Conservation (phyloP, 176 grass and related monocot genomes). For the Oryza australiensis region DNA sequence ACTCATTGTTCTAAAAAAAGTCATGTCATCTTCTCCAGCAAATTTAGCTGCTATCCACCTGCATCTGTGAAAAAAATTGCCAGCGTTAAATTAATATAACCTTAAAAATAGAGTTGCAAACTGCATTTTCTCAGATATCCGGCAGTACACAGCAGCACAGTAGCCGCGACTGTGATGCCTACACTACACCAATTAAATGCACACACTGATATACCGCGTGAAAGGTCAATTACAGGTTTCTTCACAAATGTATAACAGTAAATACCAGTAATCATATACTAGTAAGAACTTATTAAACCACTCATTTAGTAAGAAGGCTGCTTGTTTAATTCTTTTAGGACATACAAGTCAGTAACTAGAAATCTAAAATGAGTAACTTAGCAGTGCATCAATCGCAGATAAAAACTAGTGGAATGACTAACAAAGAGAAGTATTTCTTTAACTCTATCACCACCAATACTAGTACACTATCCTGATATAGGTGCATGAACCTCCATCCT, state of each 20-base stretch:
- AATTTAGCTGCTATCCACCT: neutral
- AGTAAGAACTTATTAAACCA: neutral
- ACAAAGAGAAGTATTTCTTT: neutral
- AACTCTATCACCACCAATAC: neutral
- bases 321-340: neutral
- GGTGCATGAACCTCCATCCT: neutral
- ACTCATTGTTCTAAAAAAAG: too few species aligned
- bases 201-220: neutral
- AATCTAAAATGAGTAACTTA: neutral
- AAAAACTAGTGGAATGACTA: neutral
- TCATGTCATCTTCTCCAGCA: neutral
- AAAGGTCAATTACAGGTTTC: neutral
- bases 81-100: neutral
- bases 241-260: neutral
- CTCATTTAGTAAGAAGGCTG: neutral
- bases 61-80: neutral
- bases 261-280: neutral
- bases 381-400: neutral
- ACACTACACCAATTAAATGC: neutral
- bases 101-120: neutral
- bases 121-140: neutral
- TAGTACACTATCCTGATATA: too few species aligned
- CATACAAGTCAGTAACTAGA: neutral
- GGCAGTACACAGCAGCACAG: neutral
- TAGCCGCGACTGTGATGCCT: neutral